A percentile compares a stretch with the other conserved stretches of the same genome.
Evolutionary conservation across 257 asterid species (phyloP).

Genomic region (Nicotiana attenuata): DNA sequence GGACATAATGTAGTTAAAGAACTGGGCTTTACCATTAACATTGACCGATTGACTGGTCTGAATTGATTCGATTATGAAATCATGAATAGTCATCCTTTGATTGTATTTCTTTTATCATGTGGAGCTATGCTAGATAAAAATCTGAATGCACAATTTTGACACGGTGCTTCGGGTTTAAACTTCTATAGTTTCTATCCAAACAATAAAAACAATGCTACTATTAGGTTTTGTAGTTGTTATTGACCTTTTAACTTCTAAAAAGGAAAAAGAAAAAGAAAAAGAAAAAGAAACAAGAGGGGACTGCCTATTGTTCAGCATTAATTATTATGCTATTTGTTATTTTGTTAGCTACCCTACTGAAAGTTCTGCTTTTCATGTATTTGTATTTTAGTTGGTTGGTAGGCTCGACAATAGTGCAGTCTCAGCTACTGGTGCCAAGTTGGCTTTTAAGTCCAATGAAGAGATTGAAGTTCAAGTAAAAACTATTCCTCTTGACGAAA

Average conservation of each 20-base stretch:
- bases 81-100: too few relatives aligned
- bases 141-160: not conserved
- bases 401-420: conserved; percentile 97
- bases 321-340: not conserved
- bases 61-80: too few relatives aligned
- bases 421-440: conserved; percentile 84
- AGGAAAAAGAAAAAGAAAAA: not conserved
- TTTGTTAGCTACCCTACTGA: not conserved
- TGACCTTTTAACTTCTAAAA: not conserved
- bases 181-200: not conserved
- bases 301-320: not conserved
- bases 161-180: not conserved
- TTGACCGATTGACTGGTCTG: too few relatives aligned
- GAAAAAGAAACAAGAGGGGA: not conserved
- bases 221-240: not conserved
- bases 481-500: conserved; percentile 73
- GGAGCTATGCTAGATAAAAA: too few relatives aligned
- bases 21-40: not conserved
- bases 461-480: conserved; percentile 77
- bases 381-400: conserved; percentile 65
- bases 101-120: too few relatives aligned
- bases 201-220: not conserved
- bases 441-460: conserved; percentile 94
- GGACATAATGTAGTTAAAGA: not conserved
- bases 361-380: conserved; percentile 6